Conservation (phyloP, 768 basidiomycete species). For the Serendipita sp. region DNA sequence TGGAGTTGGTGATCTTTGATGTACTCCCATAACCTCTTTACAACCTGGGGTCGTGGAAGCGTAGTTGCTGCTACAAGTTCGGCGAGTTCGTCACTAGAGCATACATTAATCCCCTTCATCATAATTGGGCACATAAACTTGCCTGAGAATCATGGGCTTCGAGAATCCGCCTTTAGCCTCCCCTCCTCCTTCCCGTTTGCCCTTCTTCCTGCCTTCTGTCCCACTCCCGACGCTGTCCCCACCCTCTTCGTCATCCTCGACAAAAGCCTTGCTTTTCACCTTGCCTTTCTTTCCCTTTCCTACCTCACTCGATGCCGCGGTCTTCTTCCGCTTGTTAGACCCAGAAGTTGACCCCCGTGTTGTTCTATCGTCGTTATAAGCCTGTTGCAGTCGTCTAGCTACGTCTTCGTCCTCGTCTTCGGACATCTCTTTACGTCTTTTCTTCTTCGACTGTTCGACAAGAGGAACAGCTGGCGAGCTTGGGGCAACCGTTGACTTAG, state of each 20-base stretch:
- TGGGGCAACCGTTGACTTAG: background rate
- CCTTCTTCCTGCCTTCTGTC: slow-evolving; percentile 25
- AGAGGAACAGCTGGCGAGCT: background rate
- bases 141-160: slow-evolving; percentile 66
- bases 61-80: slow-evolving; percentile 47
- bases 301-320: slow-evolving; percentile 22
- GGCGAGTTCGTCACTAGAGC: slow-evolving; percentile 42
- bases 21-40: slow-evolving; percentile 80
- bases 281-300: slow-evolving; percentile 39
- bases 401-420: slow-evolving; percentile 38
- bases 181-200: slow-evolving; percentile 31
- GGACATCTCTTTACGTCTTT: slow-evolving; percentile 10
- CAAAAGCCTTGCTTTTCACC: slow-evolving; percentile 26
- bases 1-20: slow-evolving; percentile 68
- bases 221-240: slow-evolving; percentile 26
- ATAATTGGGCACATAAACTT: slow-evolving; percentile 9
- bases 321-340: slow-evolving; percentile 19
- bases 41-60: slow-evolving; percentile 75
- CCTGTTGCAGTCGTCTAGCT: slow-evolving; percentile 52
- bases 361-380: slow-evolving; percentile 45
- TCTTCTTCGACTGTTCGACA: slow-evolving; percentile 12
- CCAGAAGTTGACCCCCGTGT: slow-evolving; percentile 27
- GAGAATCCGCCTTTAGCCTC: slow-evolving; percentile 54
- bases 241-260: slow-evolving; percentile 36
- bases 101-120: background rate